Conservation (phyloP, 2,329 filamentous ascomycete species). For the Colletotrichum costaricense region DNA sequence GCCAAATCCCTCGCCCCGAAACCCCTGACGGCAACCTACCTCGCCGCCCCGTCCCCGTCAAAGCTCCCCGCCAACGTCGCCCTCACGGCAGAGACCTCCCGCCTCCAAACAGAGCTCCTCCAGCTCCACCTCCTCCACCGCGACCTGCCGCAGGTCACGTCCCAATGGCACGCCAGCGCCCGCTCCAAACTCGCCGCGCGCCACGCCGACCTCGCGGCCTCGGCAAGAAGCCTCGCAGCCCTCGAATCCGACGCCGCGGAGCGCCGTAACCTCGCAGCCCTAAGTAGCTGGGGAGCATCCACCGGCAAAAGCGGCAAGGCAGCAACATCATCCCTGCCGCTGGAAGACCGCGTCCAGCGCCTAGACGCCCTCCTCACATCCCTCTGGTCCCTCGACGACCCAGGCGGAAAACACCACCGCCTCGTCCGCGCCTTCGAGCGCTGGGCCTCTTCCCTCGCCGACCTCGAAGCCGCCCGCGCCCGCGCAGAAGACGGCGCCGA, state of each 20-base stretch:
- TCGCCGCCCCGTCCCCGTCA: conserved; percentile 70
- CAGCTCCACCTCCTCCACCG: conserved; percentile 74
- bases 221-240: conserved; percentile 47
- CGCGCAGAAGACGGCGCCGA: conserved; percentile 47
- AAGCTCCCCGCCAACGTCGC: conserved; percentile 71
- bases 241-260: conserved; percentile 59
- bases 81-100: conserved; percentile 66
- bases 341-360: conserved; percentile 68
- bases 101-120: conserved; percentile 72
- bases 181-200: conserved; percentile 56
- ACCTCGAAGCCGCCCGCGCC: conserved; percentile 58
- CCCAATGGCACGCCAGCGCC: conserved; percentile 69
- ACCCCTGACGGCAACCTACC: conserved; percentile 66
- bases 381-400: conserved; percentile 68
- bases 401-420: conserved; percentile 66
- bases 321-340: neutral
- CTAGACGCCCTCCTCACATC: conserved; percentile 68
- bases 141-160: conserved; percentile 55
- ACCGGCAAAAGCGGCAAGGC: no score
- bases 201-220: conserved; percentile 53
- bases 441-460: conserved; percentile 63
- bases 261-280: conserved; percentile 60
- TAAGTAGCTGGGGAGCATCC: conserved; percentile 60
- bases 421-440: conserved; percentile 68
- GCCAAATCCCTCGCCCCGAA: conserved; percentile 71